phyloP scores from a whole-genome alignment of 2,329 filamentous ascomycete species.

The Hypoxylon sp. region DNA sequence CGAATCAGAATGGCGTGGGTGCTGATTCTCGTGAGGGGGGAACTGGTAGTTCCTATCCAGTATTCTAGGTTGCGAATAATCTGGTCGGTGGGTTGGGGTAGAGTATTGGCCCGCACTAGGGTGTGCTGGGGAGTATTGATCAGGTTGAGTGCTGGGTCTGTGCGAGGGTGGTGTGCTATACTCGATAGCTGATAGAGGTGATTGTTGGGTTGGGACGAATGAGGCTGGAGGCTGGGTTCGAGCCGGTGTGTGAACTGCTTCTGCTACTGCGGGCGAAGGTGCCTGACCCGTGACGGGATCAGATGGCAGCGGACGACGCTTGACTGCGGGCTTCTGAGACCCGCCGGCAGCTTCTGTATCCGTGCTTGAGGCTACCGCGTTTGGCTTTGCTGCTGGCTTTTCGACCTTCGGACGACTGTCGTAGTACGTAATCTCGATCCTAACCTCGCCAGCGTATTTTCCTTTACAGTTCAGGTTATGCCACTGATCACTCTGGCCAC shows the following conservation, averaged over 20 bases:
- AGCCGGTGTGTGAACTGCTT: constrained; percentile 61
- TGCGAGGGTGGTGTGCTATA: constrained; percentile 58
- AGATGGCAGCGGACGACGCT: constrained; percentile 84
- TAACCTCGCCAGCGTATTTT: constrained; percentile 95
- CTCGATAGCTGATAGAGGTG: constrained; percentile 65
- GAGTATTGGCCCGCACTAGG: constrained; percentile 47
- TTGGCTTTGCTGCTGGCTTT: constrained; percentile 70
- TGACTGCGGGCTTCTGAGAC: constrained; percentile 70
- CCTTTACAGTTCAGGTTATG: constrained; percentile 87
- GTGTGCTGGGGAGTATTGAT: constrained; percentile 54
- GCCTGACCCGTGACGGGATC: constrained; percentile 75
- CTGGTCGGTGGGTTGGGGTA: constrained; percentile 55
- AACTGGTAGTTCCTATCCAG: constrained; percentile 45
- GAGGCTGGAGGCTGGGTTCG: constrained; percentile 58
- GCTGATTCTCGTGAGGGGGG: constrained; percentile 45
- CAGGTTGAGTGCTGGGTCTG: constrained; percentile 51
- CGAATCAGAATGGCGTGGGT: constrained; percentile 52
- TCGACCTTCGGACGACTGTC: constrained; percentile 87
- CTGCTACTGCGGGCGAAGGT: constrained; percentile 55
- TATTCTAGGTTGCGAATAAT: constrained; percentile 47
- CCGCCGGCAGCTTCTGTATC: constrained; percentile 47
- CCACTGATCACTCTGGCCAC: constrained; percentile 95
- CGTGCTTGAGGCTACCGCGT: constrained; percentile 53
- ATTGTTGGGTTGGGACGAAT: constrained; percentile 64
- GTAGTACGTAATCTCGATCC: constrained; percentile 96